A percentile compares a stretch with the other conserved stretches of the same genome.
Evolutionary conservation across 768 basidiomycete genomes (phyloP).

Genomic region (Phaffia tasmanica): DNA sequence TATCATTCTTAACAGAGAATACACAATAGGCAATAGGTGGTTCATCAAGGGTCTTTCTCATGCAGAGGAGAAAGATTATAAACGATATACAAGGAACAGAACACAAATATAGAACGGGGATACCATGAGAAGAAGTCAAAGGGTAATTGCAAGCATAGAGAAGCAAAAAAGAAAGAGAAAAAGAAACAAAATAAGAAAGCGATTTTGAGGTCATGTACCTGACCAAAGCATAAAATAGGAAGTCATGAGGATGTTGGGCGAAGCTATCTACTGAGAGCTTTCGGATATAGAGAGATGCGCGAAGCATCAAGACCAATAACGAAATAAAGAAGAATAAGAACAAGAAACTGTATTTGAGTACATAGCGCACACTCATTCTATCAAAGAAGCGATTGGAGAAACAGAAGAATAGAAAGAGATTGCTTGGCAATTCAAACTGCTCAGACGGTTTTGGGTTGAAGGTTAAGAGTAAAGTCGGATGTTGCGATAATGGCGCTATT

Average conservation of each 20-base stretch:
- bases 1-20: too few species aligned
- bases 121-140: too few species aligned
- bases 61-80: too few species aligned
- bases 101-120: too few species aligned
- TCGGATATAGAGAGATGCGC: not conserved
- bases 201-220: not conserved
- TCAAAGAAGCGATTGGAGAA: not conserved
- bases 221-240: not conserved
- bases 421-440: too few species aligned
- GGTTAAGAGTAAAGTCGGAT: constrained; percentile 10
- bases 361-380: not conserved
- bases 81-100: too few species aligned
- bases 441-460: not conserved
- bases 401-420: not conserved
- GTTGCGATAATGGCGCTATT: not conserved
- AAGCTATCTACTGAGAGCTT: not conserved
- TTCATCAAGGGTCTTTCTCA: too few species aligned
- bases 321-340: not conserved
- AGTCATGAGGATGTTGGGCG: not conserved
- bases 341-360: not conserved
- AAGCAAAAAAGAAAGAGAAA: not conserved
- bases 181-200: not conserved
- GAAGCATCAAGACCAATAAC: not conserved
- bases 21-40: too few species aligned
- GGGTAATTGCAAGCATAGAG: too few species aligned